Evolutionary conservation across 2,329 filamentous ascomycete genomes (phyloP).

Genomic region (Lachnellula arida): DNA sequence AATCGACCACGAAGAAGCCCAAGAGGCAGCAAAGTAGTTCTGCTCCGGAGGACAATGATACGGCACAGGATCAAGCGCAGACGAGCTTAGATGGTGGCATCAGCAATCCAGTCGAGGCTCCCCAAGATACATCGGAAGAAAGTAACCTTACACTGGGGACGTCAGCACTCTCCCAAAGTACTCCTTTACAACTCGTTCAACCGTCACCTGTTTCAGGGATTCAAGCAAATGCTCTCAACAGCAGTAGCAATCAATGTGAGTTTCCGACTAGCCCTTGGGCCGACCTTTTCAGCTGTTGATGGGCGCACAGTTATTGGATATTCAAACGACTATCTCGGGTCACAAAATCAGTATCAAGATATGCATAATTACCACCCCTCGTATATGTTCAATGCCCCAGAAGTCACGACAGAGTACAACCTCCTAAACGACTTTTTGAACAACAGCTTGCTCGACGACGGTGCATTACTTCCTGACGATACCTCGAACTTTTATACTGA

Average conservation of each 20-base stretch:
- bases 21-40: slow-evolving; percentile 60
- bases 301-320: slow-evolving; percentile 64
- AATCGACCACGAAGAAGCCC: slow-evolving; percentile 62
- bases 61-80: slow-evolving; percentile 47
- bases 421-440: slow-evolving; percentile 94
- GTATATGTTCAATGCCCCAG: slow-evolving; percentile 91
- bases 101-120: slow-evolving; percentile 52
- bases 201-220: slow-evolving; percentile 63
- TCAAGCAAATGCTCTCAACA: slow-evolving; percentile 56
- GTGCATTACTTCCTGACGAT: slow-evolving; percentile 65
- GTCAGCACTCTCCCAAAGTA: slow-evolving; percentile 41
- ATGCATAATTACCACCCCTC: slow-evolving; percentile 92
- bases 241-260: slow-evolving; percentile 72
- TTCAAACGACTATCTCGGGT: slow-evolving; percentile 70
- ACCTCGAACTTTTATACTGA: slow-evolving; percentile 57
- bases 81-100: slow-evolving; percentile 41
- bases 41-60: slow-evolving; percentile 55
- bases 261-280: slow-evolving; percentile 25
- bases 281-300: slow-evolving; percentile 24
- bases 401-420: slow-evolving; percentile 96
- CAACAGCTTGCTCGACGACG: slow-evolving; percentile 84
- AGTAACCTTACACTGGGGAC: slow-evolving; percentile 36
- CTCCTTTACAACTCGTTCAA: slow-evolving; percentile 65
- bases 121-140: slow-evolving; percentile 44
- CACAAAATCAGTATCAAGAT: slow-evolving; percentile 81